A percentile compares a stretch with the other conserved stretches of the same genome.
phyloP scores from a whole-genome alignment of 106 monocot species.

The Allium sativum region DNA sequence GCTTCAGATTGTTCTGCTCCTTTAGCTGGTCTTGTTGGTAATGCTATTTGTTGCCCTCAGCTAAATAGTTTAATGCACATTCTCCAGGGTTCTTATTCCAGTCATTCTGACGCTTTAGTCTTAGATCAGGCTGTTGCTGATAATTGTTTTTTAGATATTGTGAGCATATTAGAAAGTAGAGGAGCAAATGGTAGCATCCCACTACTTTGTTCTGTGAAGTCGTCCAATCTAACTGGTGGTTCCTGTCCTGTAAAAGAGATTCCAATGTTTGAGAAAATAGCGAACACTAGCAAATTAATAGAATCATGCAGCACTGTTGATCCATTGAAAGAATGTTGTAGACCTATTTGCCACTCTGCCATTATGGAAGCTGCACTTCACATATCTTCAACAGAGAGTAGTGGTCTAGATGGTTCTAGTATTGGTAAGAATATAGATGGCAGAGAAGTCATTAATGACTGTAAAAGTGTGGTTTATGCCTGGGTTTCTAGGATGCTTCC shows the following conservation, averaged over 20 bases:
- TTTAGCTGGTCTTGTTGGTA: constrained; percentile 70
- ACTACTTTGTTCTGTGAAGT: constrained; percentile 53
- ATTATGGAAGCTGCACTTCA: constrained; percentile 86
- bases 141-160: constrained; percentile 84
- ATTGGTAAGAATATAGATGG: constrained; percentile 31
- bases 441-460: constrained; percentile 56
- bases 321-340: constrained; percentile 91
- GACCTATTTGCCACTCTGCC: constrained; percentile 80
- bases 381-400: constrained; percentile 41
- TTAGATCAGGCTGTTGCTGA: constrained; percentile 44
- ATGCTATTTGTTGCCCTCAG: constrained; percentile 97
- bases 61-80: constrained; percentile 81
- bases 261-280: constrained; percentile 60
- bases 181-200: constrained; percentile 79
- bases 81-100: constrained; percentile 61
- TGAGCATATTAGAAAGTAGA: constrained; percentile 71
- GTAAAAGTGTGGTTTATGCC: constrained; percentile 83
- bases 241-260: constrained; percentile 86
- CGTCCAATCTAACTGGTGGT: constrained; percentile 68
- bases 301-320: constrained; percentile 81
- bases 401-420: constrained; percentile 25
- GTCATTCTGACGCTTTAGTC: constrained; percentile 36
- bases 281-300: constrained; percentile 80
- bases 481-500: constrained; percentile 76
- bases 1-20: constrained; percentile 93